Conservation (phyloP, 257 asterid species). For the Haberlea rhodopensis region DNA sequence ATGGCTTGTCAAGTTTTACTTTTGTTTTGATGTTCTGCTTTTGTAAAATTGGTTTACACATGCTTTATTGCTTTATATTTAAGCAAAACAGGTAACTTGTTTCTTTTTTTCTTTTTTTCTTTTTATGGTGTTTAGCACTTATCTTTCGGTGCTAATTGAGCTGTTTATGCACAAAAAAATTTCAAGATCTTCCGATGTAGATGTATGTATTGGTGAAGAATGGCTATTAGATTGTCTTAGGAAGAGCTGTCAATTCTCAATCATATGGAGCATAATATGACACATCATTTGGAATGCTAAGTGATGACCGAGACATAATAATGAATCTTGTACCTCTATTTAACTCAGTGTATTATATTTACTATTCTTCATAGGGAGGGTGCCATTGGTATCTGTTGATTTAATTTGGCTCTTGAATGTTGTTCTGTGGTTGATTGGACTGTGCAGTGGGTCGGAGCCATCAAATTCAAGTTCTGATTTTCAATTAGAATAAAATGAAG, state of each 20-base stretch:
- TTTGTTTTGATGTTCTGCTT: too few species aligned
- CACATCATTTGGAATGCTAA: too few species aligned
- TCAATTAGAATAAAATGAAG: constrained; percentile 32
- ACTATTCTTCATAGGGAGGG: background rate
- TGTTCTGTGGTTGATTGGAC: constrained; percentile 48
- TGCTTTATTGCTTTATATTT: too few species aligned
- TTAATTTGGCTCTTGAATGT: constrained; percentile 16
- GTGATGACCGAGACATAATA: background rate
- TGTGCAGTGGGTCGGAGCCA: constrained; percentile 52
- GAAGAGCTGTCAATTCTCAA: too few species aligned
- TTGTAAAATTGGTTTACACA: too few species aligned
- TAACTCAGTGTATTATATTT: too few species aligned
- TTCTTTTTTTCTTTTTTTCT: too few species aligned
- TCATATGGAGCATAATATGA: background rate
- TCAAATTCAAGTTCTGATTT: constrained; percentile 32
- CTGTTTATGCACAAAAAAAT: background rate
- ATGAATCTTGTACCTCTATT: too few species aligned
- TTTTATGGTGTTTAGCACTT: too few species aligned
- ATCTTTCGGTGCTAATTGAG: too few species aligned
- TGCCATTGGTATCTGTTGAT: background rate
- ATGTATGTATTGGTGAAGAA: background rate
- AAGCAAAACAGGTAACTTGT: too few species aligned
- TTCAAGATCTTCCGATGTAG: background rate
- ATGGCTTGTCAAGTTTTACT: too few species aligned
- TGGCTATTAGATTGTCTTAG: background rate